Evolutionary conservation across 495 filamentous ascomycete genomes (phyloP), one percentile per base, ranked within the genome.

Genomic region (Pseudomonodictys pantanalensis): DNA sequence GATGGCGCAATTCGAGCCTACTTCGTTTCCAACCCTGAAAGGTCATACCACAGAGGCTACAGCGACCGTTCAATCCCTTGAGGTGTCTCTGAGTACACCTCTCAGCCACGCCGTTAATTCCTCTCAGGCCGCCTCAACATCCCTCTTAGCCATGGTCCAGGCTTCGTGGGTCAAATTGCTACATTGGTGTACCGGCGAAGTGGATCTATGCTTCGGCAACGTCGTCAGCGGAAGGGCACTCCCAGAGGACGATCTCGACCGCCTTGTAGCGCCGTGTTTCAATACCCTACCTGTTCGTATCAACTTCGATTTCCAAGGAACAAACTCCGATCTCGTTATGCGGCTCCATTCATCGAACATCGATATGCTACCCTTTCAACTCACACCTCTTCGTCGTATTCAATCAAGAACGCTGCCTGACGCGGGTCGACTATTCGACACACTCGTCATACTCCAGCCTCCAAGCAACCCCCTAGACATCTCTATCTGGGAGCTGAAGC

Each of bases 211-310:
- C 72, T 93, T 95, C 53, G 90, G 90, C 0, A 91, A 83, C 62
- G 84, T 93, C 6, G 80, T 90, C 52, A 89, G 81, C 64, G 90
- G 90, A 1, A 82, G 90, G 30, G 84, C 83, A 0, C 64, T 87
- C 10, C 72, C 84, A 2, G 66, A 90, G 18, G 78, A 86, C 22
- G 77, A 79, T 3, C 77, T 92, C 25, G 81, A 89, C 11, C 76
- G 83, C 4, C 82, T 96, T 8, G 81, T 95, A 20, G 86, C 87
- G 1, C 92, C 92, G 1, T 90, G 90, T 68, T 93, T 96, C 73
- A 95, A 92, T 58, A 96, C 92, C 0, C 76, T 96, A 20, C 90
- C 92, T 0, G 72, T 90, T n/a, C 79, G 91, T 18, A 69, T 87
- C 50, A 68, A 81, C 26, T 48, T 86, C n/a, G 66, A 72, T 2